A percentile compares a stretch with the other conserved stretches of the same genome.
These are phyloP conservation scores for Fusarium lateritium DNA, from an alignment of 2,329 filamentous ascomycete genomes.

Conservation along the genomic window DNA sequence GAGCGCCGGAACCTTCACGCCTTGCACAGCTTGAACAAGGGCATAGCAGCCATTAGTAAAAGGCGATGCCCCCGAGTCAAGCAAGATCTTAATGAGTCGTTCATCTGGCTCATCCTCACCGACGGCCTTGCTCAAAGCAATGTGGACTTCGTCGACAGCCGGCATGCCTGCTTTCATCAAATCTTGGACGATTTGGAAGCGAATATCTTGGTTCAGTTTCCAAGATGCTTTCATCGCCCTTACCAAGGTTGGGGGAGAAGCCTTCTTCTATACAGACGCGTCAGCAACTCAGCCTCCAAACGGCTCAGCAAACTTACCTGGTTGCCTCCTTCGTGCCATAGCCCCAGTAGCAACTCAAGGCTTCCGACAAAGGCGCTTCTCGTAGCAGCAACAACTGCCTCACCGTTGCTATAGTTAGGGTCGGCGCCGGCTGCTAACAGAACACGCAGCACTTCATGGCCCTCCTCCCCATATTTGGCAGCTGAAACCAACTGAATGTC, in stretches of 20 bases:
- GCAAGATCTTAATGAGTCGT: constrained; percentile 62
- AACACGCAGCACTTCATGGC: constrained; percentile 63
- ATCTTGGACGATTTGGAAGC: constrained; percentile 64
- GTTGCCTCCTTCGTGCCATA: constrained; percentile 58
- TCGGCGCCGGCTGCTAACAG: constrained; percentile 68
- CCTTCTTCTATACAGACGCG: constrained; percentile 57
- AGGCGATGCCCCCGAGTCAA: constrained; percentile 67
- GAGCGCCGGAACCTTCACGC: constrained; percentile 57
- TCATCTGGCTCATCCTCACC: constrained; percentile 67
- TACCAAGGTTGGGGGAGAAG: constrained; percentile 63
- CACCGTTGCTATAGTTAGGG: constrained; percentile 68
- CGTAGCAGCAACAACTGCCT: constrained; percentile 69
- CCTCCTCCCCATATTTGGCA: constrained; percentile 65
- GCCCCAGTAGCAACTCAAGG: constrained; percentile 66
- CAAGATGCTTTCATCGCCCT: constrained; percentile 68
- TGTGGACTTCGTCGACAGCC: constrained; percentile 65
- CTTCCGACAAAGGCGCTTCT: constrained; percentile 65
- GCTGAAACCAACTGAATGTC: constrained; percentile 68
- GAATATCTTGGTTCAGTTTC: constrained; percentile 63
- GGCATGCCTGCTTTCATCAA: constrained; percentile 67
- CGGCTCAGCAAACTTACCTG: constrained; percentile 55
- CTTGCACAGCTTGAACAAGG: constrained; percentile 64
- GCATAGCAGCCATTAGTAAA: constrained; percentile 66
- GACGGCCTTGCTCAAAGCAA: constrained; percentile 65
- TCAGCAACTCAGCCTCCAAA: constrained; percentile 32